Percentiles rank a stretch among this genome's conserved stretches.
These are phyloP conservation scores for Acorus gramineus DNA, from an alignment of 106 monocot species.

Conservation along the genomic window DNA sequence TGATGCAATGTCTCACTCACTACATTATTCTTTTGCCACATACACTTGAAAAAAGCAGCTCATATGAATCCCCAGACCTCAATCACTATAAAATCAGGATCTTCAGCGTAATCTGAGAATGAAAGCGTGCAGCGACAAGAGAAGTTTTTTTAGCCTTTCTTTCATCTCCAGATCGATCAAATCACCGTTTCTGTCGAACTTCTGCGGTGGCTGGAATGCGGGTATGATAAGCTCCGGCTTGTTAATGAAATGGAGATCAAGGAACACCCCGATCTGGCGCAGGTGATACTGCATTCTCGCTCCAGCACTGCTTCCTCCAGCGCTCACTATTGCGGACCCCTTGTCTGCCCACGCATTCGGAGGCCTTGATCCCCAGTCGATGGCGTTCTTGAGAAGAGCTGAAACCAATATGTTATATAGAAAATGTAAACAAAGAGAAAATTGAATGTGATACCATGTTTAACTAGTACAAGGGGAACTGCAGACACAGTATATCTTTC, in stretches of 20 bases:
- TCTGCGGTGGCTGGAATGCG: constrained; percentile 28
- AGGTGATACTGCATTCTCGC: constrained; percentile 57
- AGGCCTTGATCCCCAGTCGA: constrained; percentile 64
- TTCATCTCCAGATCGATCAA: constrained; percentile 41
- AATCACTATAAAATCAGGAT: background rate
- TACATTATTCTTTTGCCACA: no score
- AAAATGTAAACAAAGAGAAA: no score
- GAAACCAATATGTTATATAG: background rate
- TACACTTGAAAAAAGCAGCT: no score
- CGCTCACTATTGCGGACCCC: constrained; percentile 48
- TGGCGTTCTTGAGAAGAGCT: constrained; percentile 60
- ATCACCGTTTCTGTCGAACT: constrained; percentile 50
- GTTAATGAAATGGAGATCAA: constrained; percentile 80
- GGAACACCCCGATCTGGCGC: constrained; percentile 55
- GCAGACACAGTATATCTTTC: no score
- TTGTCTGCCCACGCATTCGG: constrained; percentile 51
- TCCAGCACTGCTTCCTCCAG: constrained; percentile 47
- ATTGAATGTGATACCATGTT: no score
- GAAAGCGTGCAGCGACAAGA: constrained; percentile 47
- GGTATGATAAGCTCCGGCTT: constrained; percentile 53
- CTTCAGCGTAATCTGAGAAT: constrained; percentile 23
- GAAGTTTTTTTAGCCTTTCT: constrained; percentile 37
- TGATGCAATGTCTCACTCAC: no score
- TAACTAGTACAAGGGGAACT: no score
- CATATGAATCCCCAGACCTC: background rate